These are phyloP conservation scores for Myriosclerotinia curreyana DNA, from an alignment of 2,329 filamentous ascomycete genomes.

Conservation along the genomic window DNA sequence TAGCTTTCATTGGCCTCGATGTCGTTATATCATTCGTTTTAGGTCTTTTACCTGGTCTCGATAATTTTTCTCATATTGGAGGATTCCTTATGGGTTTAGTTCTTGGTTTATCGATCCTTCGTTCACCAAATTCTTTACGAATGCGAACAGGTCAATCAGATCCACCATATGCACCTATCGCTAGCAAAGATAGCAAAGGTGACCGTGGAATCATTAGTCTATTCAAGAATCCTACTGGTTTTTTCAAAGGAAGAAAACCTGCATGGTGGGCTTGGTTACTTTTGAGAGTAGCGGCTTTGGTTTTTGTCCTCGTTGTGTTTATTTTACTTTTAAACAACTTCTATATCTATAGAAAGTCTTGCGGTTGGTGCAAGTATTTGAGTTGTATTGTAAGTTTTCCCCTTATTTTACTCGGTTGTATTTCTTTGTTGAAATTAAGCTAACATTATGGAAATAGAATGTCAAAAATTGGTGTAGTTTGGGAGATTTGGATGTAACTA, in stretches of 20 bases:
- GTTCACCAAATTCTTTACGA: constrained; percentile 79
- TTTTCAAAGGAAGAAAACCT: constrained; percentile 89
- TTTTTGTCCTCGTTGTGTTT: constrained; percentile 80
- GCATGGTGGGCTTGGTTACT: constrained; percentile 99
- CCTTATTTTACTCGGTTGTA: background rate
- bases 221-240: constrained; percentile 63
- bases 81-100: constrained; percentile 90
- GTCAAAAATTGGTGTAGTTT: constrained; percentile 65
- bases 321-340: constrained; percentile 88
- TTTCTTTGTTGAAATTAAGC: background rate
- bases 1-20: constrained; percentile 84
- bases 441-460: constrained; percentile 62
- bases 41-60: constrained; percentile 84
- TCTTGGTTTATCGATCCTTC: constrained; percentile 81
- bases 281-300: constrained; percentile 71
- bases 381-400: constrained; percentile 76
- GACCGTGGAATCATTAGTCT: constrained; percentile 43
- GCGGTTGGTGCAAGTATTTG: constrained; percentile 91
- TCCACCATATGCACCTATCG: constrained; percentile 68
- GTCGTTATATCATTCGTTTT: constrained; percentile 88
- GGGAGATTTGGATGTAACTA: constrained; percentile 33
- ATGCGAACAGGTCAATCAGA: constrained; percentile 67
- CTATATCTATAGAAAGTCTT: constrained; percentile 73
- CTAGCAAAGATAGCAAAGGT: constrained; percentile 39
- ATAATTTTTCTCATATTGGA: constrained; percentile 97